These are phyloP conservation scores for Bipolaris gigantea DNA, from an alignment of 2,329 filamentous ascomycete genomes.

Conservation along the genomic window DNA sequence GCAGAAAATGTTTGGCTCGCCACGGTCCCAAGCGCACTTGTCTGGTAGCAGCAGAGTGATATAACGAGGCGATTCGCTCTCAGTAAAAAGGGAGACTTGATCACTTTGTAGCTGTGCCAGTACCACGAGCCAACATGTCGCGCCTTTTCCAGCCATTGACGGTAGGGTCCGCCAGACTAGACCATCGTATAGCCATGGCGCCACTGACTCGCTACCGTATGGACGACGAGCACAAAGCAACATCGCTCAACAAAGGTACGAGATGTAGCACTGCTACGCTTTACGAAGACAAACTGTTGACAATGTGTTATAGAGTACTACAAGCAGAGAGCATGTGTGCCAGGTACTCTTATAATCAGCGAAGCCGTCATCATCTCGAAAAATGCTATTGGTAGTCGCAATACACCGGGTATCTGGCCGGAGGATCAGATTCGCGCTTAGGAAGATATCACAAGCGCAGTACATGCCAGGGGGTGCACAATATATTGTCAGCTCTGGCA, in stretches of 20 bases:
- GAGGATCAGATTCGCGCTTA: slow-evolving; percentile 53
- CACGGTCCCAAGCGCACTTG: neutral
- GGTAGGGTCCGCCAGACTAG: slow-evolving; percentile 31
- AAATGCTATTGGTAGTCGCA: slow-evolving; percentile 50
- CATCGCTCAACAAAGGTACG: slow-evolving; percentile 14
- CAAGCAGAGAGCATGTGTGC: slow-evolving; percentile 52
- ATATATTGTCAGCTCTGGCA: slow-evolving; percentile 65
- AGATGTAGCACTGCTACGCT: neutral
- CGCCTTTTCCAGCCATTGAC: slow-evolving; percentile 41
- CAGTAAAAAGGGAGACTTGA: neutral
- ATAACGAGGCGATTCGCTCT: neutral
- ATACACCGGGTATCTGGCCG: slow-evolving; percentile 60
- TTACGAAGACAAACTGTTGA: neutral
- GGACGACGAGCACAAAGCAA: slow-evolving; percentile 50
- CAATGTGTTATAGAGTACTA: slow-evolving; percentile 50
- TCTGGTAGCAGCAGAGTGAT: neutral
- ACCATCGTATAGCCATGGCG: slow-evolving; percentile 40
- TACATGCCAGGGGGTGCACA: slow-evolving; percentile 61
- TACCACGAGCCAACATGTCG: slow-evolving; percentile 5
- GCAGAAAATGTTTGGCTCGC: neutral
- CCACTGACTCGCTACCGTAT: slow-evolving; percentile 46
- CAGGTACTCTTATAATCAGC: slow-evolving; percentile 60
- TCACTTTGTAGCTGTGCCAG: neutral
- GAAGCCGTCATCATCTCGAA: slow-evolving; percentile 58
- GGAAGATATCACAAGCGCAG: slow-evolving; percentile 59